Evolutionary conservation across 305 asterid genomes (phyloP), one percentile per base, ranked within the genome.

Genomic region (Plantago coronopus): DNA sequence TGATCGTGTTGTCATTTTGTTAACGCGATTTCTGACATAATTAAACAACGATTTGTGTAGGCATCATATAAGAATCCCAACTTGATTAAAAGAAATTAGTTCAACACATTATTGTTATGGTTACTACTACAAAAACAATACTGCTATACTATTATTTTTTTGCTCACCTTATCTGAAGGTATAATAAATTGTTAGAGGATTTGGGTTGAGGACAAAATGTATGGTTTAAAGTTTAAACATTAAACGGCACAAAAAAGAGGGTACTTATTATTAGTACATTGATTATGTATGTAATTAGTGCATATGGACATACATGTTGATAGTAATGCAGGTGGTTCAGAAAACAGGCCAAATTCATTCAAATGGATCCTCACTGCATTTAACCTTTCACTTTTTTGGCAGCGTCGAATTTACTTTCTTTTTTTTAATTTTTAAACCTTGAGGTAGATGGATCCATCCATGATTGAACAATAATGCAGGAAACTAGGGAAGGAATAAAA

Each of bases 321-420:
- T 34, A 34, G 12, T 34, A 14, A n/a, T 53, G 87, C 58, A 81
- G 31, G 76, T 73, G 75, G 84, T 71, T 51, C 65, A 77, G n/a
- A 70, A 73, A 66, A 7, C 63, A 70, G 74, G 74, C 77, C 73
- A 73, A 37, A 70, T 81, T 70, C 82, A 76, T 71, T 64, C 62
- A 50, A 40, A 49, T 54, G 37, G 54, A 69, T 61, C 0, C 5
- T 27, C n/a, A n/a, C n/a, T 27, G 54, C 0, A 31, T 55, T 55
- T 51, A 57, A 43, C 54, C 65, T 53, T 21, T 65, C 51, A 17
- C 67, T 21, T 7, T 17, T 20, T 48, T 38, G 40, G 17, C 18
- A 16, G 2, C 3, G n/a, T 61, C 10, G 4, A 31, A 16, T 42
- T 45, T 23, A 37, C 17, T 42, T 19, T 10, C n/a, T 25, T 9